Evolutionary conservation across 83 land plant species (phyloP), one percentile per base, ranked within the genome.

Genomic region (Larix sibirica): DNA sequence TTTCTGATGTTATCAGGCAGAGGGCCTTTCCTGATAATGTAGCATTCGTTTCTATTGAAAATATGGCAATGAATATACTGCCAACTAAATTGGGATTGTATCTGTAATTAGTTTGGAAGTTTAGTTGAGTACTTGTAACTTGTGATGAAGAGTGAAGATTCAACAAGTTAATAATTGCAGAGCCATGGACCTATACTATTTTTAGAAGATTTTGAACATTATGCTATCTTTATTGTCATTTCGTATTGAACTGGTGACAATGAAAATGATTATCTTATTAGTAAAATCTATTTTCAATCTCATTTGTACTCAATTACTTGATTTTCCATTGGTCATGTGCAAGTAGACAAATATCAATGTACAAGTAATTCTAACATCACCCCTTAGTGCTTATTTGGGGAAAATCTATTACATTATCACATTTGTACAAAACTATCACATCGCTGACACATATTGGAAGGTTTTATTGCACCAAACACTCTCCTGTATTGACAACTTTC

Each of bases 1-100:
- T 47, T 83, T 81, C 98, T 88, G 40, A 91, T 88, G 23, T 90
- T 71, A 13, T 95, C 98, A 59, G 98, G 95, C 16, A 91, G 89
- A 44, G 18, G 21, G 68, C 33, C 77, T 36, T 54, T 28, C 47
- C 24, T 40, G 12, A 23, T 60, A 75, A 21, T 47, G 60, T 17
- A 75, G 24, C 14, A 6, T 44, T 21, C 23, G 60, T 50, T 75
- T 75, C 23, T 28, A 75, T 50, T n/a, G 18, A 6, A 75, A 21
- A 75, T 50, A 6, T 47, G 59, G 14, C 54, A 5, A 42, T 42
- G 77, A 42, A 42, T 42, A 18, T 18, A 20, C 58, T 26, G 13
- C 8, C 17, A 50, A 28, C 60, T 23, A 38, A 12, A 20, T 18
- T 58, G 24, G 59, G 24, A 23, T 23, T 75, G 31, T 16, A 75